phyloP scores from a whole-genome alignment of 768 basidiomycete genomes.

The Pisolithus sp. region DNA sequence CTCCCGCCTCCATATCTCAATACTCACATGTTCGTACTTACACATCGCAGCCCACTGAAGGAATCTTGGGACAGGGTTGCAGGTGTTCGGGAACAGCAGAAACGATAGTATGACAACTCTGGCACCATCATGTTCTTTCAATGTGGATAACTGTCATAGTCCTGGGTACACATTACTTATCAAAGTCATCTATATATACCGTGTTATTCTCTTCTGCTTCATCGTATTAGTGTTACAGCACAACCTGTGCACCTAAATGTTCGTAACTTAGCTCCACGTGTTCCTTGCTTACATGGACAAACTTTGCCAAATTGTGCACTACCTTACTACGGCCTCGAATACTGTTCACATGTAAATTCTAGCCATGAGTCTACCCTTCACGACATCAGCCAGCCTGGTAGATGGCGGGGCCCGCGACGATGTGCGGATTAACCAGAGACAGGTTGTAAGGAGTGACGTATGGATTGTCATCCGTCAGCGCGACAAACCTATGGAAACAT shows the following conservation, averaged over 20 bases:
- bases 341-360: too few species aligned
- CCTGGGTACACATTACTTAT: neutral
- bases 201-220: neutral
- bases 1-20: conserved; percentile 67
- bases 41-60: conserved; percentile 57
- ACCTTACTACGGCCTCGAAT: too few species aligned
- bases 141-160: neutral
- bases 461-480: conserved; percentile 41
- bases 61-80: conserved; percentile 67
- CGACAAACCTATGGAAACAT: conserved; percentile 36
- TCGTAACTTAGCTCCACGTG: neutral
- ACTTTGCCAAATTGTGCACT: too few species aligned
- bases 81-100: conserved; percentile 42
- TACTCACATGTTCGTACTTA: conserved; percentile 64
- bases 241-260: neutral
- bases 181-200: neutral
- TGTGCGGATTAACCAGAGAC: conserved; percentile 42
- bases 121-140: neutral
- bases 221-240: too few species aligned
- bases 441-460: conserved; percentile 57
- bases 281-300: too few species aligned
- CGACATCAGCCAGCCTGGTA: conserved; percentile 37
- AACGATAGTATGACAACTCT: conserved; percentile 7
- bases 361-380: too few species aligned
- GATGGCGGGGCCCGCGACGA: conserved; percentile 51